Evolutionary conservation across 306 rosid species (phyloP).

Genomic region (Biancaea sappan): DNA sequence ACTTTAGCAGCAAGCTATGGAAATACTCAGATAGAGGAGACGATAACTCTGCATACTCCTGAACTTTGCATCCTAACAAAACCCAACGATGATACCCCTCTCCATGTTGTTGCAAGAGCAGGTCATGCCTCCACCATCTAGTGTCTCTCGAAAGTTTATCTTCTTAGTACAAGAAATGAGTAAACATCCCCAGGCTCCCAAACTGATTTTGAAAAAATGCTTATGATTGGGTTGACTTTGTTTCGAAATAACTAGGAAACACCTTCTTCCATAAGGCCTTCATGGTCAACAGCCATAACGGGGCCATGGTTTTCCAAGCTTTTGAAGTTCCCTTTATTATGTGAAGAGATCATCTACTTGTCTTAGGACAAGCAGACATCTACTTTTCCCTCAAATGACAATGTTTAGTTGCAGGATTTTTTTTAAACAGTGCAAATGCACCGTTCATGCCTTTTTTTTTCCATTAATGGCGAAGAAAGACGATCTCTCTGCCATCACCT

Average conservation of each 20-base stretch:
- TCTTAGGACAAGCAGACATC: no score
- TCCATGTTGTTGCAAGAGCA: not conserved
- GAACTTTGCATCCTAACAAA: no score
- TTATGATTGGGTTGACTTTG: not conserved
- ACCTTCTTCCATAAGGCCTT: not conserved
- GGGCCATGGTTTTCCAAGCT: not conserved
- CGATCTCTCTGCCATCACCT: no score
- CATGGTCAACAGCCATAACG: not conserved
- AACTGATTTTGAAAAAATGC: not conserved
- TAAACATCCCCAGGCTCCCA: not conserved
- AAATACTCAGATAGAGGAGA: not conserved
- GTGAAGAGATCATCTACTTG: no score
- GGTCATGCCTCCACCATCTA: not conserved
- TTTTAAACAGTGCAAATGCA: no score
- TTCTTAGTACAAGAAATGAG: not conserved
- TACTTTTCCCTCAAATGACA: no score
- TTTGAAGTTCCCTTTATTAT: not conserved
- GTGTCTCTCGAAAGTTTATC: not conserved
- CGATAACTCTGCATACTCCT: no score
- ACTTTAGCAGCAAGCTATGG: not conserved
- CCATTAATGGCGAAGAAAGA: no score
- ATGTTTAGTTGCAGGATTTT: no score
- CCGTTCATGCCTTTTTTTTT: no score
- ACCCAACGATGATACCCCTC: no score
- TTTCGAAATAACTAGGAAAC: not conserved